Percentiles rank a stretch among this genome's conserved stretches.
Evolutionary conservation across 108 stramenopile species (phyloP).

Genomic region (Licmophora abbreviata): DNA sequence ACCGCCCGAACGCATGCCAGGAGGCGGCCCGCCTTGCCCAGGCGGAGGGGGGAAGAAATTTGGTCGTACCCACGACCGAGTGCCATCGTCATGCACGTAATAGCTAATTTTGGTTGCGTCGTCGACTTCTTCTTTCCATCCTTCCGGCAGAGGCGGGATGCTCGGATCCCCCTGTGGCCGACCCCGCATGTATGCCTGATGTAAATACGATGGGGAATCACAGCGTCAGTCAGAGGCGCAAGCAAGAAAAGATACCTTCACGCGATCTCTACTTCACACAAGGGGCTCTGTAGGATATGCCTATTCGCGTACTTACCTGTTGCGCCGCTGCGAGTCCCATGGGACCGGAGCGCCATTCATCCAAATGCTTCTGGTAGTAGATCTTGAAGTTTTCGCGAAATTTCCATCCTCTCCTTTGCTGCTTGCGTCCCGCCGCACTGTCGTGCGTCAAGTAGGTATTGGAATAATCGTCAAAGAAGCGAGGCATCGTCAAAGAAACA

Average conservation of each 20-base stretch:
- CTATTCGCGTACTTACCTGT: slow-evolving; percentile 35
- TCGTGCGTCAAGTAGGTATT: slow-evolving; percentile 88
- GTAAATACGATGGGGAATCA: no score
- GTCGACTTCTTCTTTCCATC: slow-evolving; percentile 76
- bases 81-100: slow-evolving; percentile 55
- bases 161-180: slow-evolving; percentile 34
- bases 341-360: slow-evolving; percentile 58
- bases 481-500: slow-evolving; percentile 65
- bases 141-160: slow-evolving; percentile 76
- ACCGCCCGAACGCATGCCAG: not conserved
- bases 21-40: slow-evolving; percentile 2
- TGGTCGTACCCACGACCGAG: slow-evolving; percentile 79
- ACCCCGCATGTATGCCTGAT: slow-evolving; percentile 36
- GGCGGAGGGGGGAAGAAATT: slow-evolving; percentile 79
- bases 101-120: slow-evolving; percentile 62
- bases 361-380: slow-evolving; percentile 50
- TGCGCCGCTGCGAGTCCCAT: slow-evolving; percentile 82
- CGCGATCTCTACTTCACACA: no score
- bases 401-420: slow-evolving; percentile 89
- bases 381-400: slow-evolving; percentile 89
- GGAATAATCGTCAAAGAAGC: slow-evolving; percentile 89
- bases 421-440: slow-evolving; percentile 80
- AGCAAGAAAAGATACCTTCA: no score
- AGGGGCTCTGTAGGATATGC: slow-evolving; percentile 16
- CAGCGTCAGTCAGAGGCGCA: no score